Percentiles rank a stretch among this genome's conserved stretches.
Evolutionary conservation across 352 stramenopile species (phyloP).

Genomic region (Globisporangium ultimum): DNA sequence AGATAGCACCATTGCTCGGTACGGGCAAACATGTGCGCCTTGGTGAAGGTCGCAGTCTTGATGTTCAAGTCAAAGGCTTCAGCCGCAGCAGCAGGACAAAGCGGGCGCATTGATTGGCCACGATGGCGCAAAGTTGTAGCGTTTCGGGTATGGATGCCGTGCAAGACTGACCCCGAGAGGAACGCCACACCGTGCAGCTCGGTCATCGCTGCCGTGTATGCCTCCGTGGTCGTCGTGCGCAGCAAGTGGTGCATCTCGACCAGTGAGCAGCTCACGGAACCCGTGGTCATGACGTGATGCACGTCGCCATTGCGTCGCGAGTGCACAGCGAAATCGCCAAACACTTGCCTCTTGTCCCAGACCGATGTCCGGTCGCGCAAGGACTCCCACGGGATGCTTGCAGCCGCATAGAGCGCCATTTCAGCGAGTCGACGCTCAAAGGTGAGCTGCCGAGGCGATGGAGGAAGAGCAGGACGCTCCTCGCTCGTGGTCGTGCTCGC

Average conservation of each 20-base stretch:
- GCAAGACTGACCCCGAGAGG: constrained; percentile 46
- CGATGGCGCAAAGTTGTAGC: neutral
- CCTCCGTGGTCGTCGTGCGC: constrained; percentile 24
- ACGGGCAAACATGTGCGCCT: constrained; percentile 35
- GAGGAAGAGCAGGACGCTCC: too few relatives aligned
- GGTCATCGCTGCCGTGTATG: constrained; percentile 36
- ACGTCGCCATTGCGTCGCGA: constrained; percentile 21
- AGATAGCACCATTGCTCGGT: constrained; percentile 56
- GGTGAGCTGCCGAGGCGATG: neutral
- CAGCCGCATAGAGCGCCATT: neutral
- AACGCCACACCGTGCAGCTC: constrained; percentile 41
- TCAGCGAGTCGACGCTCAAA: neutral
- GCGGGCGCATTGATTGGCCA: neutral
- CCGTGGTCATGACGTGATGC: constrained; percentile 27
- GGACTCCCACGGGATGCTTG: neutral
- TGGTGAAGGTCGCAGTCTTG: constrained; percentile 41
- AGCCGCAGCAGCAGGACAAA: neutral
- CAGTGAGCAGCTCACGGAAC: constrained; percentile 33
- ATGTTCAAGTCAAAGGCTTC: constrained; percentile 27
- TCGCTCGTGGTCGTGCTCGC: too few relatives aligned
- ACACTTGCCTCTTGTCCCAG: constrained; percentile 5
- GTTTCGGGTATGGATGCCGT: constrained; percentile 21
- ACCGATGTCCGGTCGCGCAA: neutral
- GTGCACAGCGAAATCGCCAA: constrained; percentile 19
- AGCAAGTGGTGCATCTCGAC: constrained; percentile 36